These are phyloP conservation scores for Arbutus unedo DNA, from an alignment of 148 eudicot genomes.

Conservation along the genomic window DNA sequence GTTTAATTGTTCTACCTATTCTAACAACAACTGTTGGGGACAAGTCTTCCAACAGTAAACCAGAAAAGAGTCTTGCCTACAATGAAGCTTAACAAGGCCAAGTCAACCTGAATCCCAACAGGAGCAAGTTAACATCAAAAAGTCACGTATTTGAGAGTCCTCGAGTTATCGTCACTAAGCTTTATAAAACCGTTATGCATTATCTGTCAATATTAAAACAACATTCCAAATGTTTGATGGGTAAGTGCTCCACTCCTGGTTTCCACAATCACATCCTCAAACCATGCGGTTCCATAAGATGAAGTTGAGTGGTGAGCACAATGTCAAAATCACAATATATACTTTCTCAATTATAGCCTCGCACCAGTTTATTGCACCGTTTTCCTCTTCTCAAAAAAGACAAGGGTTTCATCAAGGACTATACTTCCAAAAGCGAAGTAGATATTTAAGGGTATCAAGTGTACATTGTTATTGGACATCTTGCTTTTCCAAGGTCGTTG, in stretches of 20 bases:
- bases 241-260: background rate
- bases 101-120: background rate
- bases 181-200: background rate
- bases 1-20: background rate
- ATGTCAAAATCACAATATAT: background rate
- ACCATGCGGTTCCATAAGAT: background rate
- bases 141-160: background rate
- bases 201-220: background rate
- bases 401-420: slow-evolving; percentile 10
- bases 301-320: background rate
- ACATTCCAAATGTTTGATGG: background rate
- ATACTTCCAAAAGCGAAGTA: background rate
- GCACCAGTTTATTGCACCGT: background rate
- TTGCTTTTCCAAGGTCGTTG: no score
- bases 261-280: background rate
- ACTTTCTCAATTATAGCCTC: background rate
- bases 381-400: background rate
- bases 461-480: no score
- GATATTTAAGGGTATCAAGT: background rate
- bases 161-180: background rate
- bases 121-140: background rate
- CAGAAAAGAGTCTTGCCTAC: background rate
- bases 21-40: background rate
- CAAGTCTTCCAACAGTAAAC: background rate
- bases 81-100: background rate